Evolutionary conservation across 2,329 filamentous ascomycete species (phyloP).

Genomic region (Penicillium aurantiogriseum): DNA sequence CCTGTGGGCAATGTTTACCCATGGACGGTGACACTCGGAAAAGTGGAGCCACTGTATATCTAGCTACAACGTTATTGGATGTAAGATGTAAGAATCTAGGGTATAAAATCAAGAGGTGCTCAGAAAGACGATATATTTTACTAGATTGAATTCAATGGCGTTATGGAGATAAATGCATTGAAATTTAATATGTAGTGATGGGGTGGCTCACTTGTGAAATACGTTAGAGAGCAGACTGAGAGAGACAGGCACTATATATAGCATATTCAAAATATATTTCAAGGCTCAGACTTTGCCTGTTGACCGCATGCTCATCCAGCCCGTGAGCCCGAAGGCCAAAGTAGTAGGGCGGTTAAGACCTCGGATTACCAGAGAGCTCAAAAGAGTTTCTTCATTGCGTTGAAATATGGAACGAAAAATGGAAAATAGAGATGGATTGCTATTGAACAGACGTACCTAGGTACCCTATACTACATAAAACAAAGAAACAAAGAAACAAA

Average conservation of each 20-base stretch:
- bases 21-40: too few species aligned
- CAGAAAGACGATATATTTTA: too few species aligned
- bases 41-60: too few species aligned
- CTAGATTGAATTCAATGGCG: too few species aligned
- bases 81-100: too few species aligned
- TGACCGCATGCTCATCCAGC: slow-evolving; percentile 47
- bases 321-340: slow-evolving; percentile 12
- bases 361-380: slow-evolving; percentile 48
- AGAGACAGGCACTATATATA: neutral
- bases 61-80: too few species aligned
- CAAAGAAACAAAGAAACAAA: slow-evolving; percentile 6
- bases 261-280: neutral
- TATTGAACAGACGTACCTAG: slow-evolving; percentile 22
- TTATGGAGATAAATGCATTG: too few species aligned
- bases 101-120: too few species aligned
- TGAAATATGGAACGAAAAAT: neutral
- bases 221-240: neutral
- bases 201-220: too few species aligned
- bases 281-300: slow-evolving; percentile 46
- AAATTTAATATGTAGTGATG: too few species aligned
- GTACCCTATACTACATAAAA: slow-evolving; percentile 17
- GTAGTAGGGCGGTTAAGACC: slow-evolving; percentile 41
- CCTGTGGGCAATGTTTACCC: too few species aligned
- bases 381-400: slow-evolving; percentile 39
- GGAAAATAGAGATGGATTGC: neutral